Evolutionary conservation across 352 stramenopile genomes (phyloP).

Genomic region (Phytophthora parvispora): DNA sequence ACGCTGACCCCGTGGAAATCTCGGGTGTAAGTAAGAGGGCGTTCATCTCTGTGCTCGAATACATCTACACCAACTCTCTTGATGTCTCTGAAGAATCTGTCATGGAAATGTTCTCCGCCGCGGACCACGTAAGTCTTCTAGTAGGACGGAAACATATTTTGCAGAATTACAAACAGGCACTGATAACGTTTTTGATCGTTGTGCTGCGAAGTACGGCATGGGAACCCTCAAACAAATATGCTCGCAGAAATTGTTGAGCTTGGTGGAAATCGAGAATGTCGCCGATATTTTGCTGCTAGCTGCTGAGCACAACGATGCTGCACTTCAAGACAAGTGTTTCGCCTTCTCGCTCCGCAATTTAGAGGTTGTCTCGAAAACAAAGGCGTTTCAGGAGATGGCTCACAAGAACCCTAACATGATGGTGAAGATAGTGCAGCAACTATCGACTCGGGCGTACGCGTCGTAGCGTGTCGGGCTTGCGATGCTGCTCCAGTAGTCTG

Average conservation of each 20-base stretch:
- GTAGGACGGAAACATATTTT: not conserved
- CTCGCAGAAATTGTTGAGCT: constrained; percentile 94
- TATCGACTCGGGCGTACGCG: constrained; percentile 28
- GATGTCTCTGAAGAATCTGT: constrained; percentile 87
- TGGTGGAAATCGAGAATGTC: constrained; percentile 96
- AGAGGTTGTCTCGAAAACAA: constrained; percentile 96
- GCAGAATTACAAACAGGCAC: not conserved
- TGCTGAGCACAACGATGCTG: constrained; percentile 86
- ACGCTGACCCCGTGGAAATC: constrained; percentile 84
- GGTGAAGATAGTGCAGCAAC: constrained; percentile 94
- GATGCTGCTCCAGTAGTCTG: not conserved
- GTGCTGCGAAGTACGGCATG: constrained; percentile 61
- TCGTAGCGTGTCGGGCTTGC: not conserved
- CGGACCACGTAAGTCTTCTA: constrained; percentile 64
- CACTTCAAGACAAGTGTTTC: constrained; percentile 94
- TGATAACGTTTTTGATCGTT: not conserved
- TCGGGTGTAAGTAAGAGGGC: constrained; percentile 89
- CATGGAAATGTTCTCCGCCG: constrained; percentile 93
- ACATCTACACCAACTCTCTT: constrained; percentile 95
- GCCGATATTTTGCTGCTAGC: constrained; percentile 96
- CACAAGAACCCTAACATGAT: constrained; percentile 97
- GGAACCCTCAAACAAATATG: constrained; percentile 91
- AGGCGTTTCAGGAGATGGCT: constrained; percentile 97
- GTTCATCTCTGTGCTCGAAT: constrained; percentile 95
- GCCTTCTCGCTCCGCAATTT: constrained; percentile 98